Evolutionary conservation across 768 basidiomycete species (phyloP), one percentile per base, ranked within the genome.

Genomic region (Hericium rajendrae): DNA sequence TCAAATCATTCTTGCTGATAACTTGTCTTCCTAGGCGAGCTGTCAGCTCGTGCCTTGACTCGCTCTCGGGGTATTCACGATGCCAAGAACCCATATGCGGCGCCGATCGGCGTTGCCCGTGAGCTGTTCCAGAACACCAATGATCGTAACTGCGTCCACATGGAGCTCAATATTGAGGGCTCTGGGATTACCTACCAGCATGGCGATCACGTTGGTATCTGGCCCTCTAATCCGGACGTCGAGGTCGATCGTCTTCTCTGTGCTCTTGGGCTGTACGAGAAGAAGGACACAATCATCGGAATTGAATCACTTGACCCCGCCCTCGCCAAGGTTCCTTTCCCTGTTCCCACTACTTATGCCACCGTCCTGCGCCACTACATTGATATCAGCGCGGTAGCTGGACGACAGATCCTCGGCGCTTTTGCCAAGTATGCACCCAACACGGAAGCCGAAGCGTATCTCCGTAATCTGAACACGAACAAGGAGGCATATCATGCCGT

Each of bases 121-220:
- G 95, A 99, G 67, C 84, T 99, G 22, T 98, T 99, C 77, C 71
- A 81, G 51, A 68, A 73, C n/a, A 74, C 74, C 41, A 77, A 76
- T 6, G 86, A 88, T 60, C 83, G 97, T 49, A 97, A 94, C 71
- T 98, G 97, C 67, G 85, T 97, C 18, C 94, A 97, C 67, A 77
- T 94, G 66, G 97, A 98, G 68, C 85, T 99, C 66, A 84, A 85
- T 72, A 93, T 90, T 32, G 91, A 94, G 72, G 91, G 91, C 16
- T 94, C 94, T 46, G 94, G 94, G 40, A 91, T 98, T 66, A 91
- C 87, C n/a, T 99, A 99, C 71, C 95, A 98, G 70, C 94, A 97
- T 59, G 97, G 97, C 55, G 97, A 99, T 70, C 97, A 99, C 67
- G 85, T 97, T 62, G 97, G 93, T 58, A 82, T 99, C 54, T 99